Evolutionary conservation across 2,329 filamentous ascomycete genomes (phyloP).

Genomic region (Arthroderma sp.): DNA sequence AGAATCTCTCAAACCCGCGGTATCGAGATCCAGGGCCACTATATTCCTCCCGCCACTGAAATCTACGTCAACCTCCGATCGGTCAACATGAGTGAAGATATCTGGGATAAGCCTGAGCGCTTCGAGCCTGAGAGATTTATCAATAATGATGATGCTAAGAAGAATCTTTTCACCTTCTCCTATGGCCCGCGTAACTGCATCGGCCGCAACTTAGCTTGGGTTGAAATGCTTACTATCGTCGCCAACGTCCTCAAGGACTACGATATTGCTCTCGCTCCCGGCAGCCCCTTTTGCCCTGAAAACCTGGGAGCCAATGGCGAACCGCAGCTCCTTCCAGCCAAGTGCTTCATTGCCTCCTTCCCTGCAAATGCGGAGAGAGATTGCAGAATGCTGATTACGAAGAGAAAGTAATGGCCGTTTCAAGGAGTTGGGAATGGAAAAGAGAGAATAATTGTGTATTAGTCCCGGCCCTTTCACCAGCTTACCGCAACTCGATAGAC

Average conservation of each 20-base stretch:
- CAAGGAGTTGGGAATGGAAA: no score
- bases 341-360: slow-evolving; percentile 6
- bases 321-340: slow-evolving; percentile 2
- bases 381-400: slow-evolving; percentile 5
- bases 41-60: not conserved
- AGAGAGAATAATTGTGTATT: no score
- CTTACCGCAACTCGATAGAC: no score
- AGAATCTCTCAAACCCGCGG: slow-evolving; percentile 1
- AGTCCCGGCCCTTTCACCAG: no score
- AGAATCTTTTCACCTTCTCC: slow-evolving; percentile 2
- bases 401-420: not conserved
- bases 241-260: slow-evolving; percentile 6
- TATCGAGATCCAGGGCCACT: slow-evolving; percentile 1
- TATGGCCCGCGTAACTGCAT: slow-evolving; percentile 7
- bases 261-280: not conserved
- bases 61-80: slow-evolving; percentile 5
- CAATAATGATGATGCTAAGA: not conserved
- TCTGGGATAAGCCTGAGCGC: slow-evolving; percentile 1
- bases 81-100: slow-evolving; percentile 1
- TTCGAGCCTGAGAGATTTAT: slow-evolving; percentile 4
- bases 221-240: slow-evolving; percentile 6
- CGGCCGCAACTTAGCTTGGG: slow-evolving; percentile 4
- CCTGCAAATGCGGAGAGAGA: slow-evolving; percentile 3
- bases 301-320: not conserved
- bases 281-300: not conserved